Percentiles rank a stretch among this genome's conserved stretches.
These are phyloP conservation scores for Keqinozyma sinolaborantium DNA, from an alignment of 1,139 yeast genomes.

Conservation along the genomic window DNA sequence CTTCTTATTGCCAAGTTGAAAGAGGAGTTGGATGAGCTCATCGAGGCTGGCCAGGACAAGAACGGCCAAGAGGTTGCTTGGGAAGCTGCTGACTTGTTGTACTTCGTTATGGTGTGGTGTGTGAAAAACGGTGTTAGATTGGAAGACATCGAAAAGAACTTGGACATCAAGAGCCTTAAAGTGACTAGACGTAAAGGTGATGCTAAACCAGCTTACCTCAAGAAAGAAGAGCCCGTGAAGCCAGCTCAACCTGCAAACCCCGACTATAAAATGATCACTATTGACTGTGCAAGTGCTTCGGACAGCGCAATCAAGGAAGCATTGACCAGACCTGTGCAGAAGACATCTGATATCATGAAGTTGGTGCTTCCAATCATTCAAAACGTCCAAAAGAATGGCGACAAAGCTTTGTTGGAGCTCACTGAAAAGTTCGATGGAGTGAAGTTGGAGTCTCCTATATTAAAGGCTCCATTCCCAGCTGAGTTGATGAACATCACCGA, in stretches of 20 bases:
- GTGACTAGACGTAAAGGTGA: slow-evolving; percentile 94
- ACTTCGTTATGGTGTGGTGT: slow-evolving; percentile 87
- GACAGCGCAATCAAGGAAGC: slow-evolving; percentile 53
- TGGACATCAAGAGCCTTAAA: slow-evolving; percentile 79
- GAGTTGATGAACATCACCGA: slow-evolving; percentile 71
- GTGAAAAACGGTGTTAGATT: slow-evolving; percentile 77
- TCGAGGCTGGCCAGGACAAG: slow-evolving; percentile 66
- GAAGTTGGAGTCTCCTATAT: slow-evolving; percentile 61
- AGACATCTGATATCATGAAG: slow-evolving; percentile 86
- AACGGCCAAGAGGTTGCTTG: slow-evolving; percentile 69
- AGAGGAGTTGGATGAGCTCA: slow-evolving; percentile 95
- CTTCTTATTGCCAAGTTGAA: slow-evolving; percentile 81
- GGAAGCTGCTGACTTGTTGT: slow-evolving; percentile 95
- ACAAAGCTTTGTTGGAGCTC: slow-evolving; percentile 77
- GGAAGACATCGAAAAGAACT: slow-evolving; percentile 76
- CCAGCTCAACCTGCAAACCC: slow-evolving; percentile 17
- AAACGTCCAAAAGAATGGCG: slow-evolving; percentile 74
- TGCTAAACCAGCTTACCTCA: slow-evolving; percentile 75
- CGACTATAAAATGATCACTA: slow-evolving; percentile 57
- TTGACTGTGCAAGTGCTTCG: slow-evolving; percentile 43
- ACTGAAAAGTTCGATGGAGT: slow-evolving; percentile 93
- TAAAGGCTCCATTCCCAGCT: slow-evolving; percentile 82
- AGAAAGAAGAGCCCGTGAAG: slow-evolving; percentile 14
- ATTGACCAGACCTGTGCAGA: slow-evolving; percentile 85
- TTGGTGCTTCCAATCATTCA: slow-evolving; percentile 87